A percentile compares a stretch with the other conserved stretches of the same genome.
Evolutionary conservation across 208 protist species (phyloP).

Genomic region (Leishmania tropica): DNA sequence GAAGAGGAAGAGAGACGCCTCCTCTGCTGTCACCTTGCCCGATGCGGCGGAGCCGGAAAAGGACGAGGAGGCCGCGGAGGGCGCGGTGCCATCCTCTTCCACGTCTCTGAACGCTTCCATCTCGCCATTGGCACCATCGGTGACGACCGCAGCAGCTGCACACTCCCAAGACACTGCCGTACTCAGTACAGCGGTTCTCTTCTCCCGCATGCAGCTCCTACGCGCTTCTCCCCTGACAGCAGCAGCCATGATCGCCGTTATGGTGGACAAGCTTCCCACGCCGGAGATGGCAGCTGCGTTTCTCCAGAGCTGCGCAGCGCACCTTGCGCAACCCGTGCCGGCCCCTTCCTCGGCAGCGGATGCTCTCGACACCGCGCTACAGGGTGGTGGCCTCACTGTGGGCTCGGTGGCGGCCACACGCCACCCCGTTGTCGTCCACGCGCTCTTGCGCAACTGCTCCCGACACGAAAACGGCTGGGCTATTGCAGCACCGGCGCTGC

Average conservation of each 20-base stretch:
- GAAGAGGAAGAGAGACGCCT: constrained; percentile 2
- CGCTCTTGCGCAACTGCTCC: constrained; percentile 66
- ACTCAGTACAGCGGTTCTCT: constrained; percentile 4
- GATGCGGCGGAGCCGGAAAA: neutral
- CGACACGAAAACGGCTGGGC: constrained; percentile 38
- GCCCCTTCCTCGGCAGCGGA: neutral
- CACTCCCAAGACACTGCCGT: neutral
- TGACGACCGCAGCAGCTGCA: neutral
- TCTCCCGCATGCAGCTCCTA: constrained; percentile 45
- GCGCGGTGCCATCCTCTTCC: neutral
- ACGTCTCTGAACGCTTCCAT: neutral
- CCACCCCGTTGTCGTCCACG: constrained; percentile 60
- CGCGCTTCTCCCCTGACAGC: constrained; percentile 40
- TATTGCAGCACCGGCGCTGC: constrained; percentile 46
- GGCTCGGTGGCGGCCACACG: constrained; percentile 26
- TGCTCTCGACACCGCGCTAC: neutral
- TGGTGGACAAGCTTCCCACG: constrained; percentile 69
- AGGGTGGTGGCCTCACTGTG: neutral
- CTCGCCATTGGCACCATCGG: neutral
- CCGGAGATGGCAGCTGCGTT: constrained; percentile 43
- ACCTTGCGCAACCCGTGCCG: constrained; percentile 11
- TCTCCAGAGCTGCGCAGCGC: constrained; percentile 35
- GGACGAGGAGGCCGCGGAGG: neutral
- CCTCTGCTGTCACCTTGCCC: neutral
- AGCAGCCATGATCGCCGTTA: constrained; percentile 59